phyloP scores from a whole-genome alignment of 73 alveolate species.

The Symbiodinium pilosum region DNA sequence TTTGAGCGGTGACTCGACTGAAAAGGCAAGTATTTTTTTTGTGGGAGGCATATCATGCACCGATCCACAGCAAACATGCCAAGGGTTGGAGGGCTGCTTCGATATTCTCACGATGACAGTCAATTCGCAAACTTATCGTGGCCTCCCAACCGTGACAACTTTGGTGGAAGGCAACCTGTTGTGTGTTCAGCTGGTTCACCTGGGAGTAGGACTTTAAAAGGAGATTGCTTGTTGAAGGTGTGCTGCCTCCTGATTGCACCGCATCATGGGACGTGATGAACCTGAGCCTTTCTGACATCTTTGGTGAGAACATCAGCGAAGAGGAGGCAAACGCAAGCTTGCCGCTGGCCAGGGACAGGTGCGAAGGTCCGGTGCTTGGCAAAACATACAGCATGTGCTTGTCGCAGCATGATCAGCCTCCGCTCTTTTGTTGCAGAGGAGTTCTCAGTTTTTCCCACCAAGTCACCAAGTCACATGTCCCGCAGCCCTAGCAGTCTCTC shows the following conservation, averaged over 20 bases:
- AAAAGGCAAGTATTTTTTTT: too few species aligned
- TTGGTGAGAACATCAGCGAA: background rate
- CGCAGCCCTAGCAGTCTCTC: too few species aligned
- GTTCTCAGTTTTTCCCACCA: too few species aligned
- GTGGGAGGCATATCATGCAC: too few species aligned
- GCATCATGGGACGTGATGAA: background rate
- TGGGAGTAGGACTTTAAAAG: too few species aligned
- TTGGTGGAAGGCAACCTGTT: background rate
- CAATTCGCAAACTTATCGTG: conserved; percentile 30
- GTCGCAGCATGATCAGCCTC: too few species aligned
- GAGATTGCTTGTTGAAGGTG: background rate
- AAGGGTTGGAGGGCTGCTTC: conserved; percentile 24
- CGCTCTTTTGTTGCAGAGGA: too few species aligned
- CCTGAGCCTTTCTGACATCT: background rate
- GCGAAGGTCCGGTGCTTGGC: background rate
- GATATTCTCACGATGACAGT: conserved; percentile 45
- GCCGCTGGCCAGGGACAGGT: background rate
- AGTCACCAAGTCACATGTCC: background rate
- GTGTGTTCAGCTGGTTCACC: too few species aligned
- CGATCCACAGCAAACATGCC: background rate
- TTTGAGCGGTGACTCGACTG: background rate
- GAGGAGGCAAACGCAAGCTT: background rate
- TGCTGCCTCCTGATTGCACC: background rate
- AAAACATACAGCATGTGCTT: too few species aligned
- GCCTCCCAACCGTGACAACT: conserved; percentile 55